A percentile compares a stretch with the other conserved stretches of the same genome.
Conservation (phyloP, 495 filamentous ascomycete species). For the Talaromyces thailandensis region DNA sequence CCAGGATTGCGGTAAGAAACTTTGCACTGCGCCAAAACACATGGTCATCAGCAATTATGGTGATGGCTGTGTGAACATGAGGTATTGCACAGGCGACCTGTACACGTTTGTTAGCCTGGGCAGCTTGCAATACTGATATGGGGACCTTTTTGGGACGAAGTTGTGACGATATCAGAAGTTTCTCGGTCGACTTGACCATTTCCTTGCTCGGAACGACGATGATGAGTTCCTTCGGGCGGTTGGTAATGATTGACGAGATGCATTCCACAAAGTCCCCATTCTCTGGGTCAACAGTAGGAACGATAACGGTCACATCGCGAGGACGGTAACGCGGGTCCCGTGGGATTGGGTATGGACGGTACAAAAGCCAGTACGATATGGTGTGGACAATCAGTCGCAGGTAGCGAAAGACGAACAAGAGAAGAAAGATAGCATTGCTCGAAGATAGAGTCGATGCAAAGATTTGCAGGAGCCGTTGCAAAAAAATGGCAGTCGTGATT, state of each 20-base stretch:
- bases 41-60: slow-evolving; percentile 43
- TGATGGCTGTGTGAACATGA: slow-evolving; percentile 34
- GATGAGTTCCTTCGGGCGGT: slow-evolving; percentile 23
- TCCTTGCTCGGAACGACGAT: slow-evolving; percentile 23
- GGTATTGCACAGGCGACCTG: slow-evolving; percentile 37
- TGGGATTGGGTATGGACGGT: slow-evolving; percentile 27
- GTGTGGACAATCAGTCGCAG: slow-evolving; percentile 36
- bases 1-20: slow-evolving; percentile 7
- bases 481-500: not conserved
- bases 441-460: not conserved
- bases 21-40: slow-evolving; percentile 59
- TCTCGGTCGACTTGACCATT: not conserved
- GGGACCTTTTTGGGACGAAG: slow-evolving; percentile 6
- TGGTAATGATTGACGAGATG: slow-evolving; percentile 18
- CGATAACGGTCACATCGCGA: slow-evolving; percentile 43
- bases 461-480: too few species aligned
- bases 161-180: slow-evolving; percentile 6
- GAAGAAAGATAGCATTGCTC: not conserved
- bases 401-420: slow-evolving; percentile 26
- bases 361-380: slow-evolving; percentile 32
- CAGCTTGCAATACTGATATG: slow-evolving; percentile 22
- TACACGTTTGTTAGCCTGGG: slow-evolving; percentile 35
- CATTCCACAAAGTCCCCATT: slow-evolving; percentile 24
- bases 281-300: slow-evolving; percentile 39
- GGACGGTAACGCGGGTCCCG: slow-evolving; percentile 23